Conservation (phyloP, 768 basidiomycete species). For the Pleurotus ostreatus region DNA sequence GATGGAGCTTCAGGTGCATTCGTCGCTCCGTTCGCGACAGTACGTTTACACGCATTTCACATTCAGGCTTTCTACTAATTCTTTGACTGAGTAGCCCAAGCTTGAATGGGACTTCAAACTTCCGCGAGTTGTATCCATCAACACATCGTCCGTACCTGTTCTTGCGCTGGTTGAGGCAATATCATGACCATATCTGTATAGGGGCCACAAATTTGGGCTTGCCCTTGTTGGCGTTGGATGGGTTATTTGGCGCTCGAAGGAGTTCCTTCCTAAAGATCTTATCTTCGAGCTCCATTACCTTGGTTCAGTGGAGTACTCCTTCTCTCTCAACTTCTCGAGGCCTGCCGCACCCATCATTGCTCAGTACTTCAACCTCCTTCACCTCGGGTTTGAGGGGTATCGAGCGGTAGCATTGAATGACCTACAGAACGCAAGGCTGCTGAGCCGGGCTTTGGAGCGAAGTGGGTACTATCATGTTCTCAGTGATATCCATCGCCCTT, state of each 20-base stretch:
- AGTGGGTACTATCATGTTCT: slow-evolving; percentile 49
- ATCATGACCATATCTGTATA: slow-evolving; percentile 24
- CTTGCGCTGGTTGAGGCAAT: slow-evolving; percentile 2
- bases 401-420: slow-evolving; percentile 43
- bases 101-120: slow-evolving; percentile 61
- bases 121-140: slow-evolving; percentile 60
- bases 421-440: slow-evolving; percentile 57
- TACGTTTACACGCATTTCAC: slow-evolving; percentile 13
- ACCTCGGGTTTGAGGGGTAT: slow-evolving; percentile 58
- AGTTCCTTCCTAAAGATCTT: slow-evolving; percentile 62
- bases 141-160: slow-evolving; percentile 37
- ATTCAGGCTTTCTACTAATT: slow-evolving; percentile 33
- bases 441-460: slow-evolving; percentile 59
- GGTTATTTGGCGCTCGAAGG: slow-evolving; percentile 64
- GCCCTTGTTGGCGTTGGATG: slow-evolving; percentile 63
- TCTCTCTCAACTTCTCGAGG: slow-evolving; percentile 61
- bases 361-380: slow-evolving; percentile 62
- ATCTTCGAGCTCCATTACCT: slow-evolving; percentile 66
- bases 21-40: slow-evolving; percentile 57
- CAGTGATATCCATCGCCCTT: slow-evolving; percentile 51
- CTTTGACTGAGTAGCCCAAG: slow-evolving; percentile 37
- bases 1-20: slow-evolving; percentile 69
- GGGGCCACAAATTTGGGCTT: slow-evolving; percentile 64
- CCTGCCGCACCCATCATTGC: slow-evolving; percentile 61
- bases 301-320: slow-evolving; percentile 69